phyloP scores from a whole-genome alignment of 2,329 filamentous ascomycete species.

The Penicillium sp. region DNA sequence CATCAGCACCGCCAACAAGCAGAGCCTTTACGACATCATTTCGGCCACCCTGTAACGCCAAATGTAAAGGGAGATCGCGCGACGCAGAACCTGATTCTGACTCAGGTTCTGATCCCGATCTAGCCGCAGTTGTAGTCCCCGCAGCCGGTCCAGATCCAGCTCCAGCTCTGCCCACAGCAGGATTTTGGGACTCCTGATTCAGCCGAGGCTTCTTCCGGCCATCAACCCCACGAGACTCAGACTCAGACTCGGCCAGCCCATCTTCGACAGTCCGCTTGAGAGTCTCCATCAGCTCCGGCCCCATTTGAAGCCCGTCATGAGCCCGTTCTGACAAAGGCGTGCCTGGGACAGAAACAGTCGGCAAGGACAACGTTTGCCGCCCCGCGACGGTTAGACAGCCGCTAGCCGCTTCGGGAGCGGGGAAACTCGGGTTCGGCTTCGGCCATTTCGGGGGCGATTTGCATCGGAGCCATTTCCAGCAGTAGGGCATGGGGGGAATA shows the following conservation, averaged over 20 bases:
- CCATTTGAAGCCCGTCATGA: slow-evolving; percentile 2
- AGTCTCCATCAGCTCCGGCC: slow-evolving; percentile 1
- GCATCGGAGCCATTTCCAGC: slow-evolving; percentile 1
- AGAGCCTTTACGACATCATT: slow-evolving; percentile 1
- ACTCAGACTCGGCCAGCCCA: background rate
- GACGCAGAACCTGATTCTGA: background rate
- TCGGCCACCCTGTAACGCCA: background rate
- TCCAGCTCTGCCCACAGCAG: background rate
- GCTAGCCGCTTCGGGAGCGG: slow-evolving; percentile 3
- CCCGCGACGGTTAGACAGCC: slow-evolving; percentile 1
- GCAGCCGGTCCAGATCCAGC: background rate
- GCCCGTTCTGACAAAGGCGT: background rate
- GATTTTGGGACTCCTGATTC: background rate
- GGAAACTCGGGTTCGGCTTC: background rate
- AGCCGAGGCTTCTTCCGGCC: background rate
- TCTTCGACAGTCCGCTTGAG: slow-evolving; percentile 1
- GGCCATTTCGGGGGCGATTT: background rate
- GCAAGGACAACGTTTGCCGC: background rate
- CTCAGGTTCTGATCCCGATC: too few species aligned
- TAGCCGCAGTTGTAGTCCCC: background rate
- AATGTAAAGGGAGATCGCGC: background rate
- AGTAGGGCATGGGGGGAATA: background rate
- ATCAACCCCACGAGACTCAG: background rate
- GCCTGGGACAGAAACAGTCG: background rate
- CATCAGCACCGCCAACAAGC: background rate